Evolutionary conservation across 768 basidiomycete species (phyloP).

Genomic region (Crucibulum laeve): DNA sequence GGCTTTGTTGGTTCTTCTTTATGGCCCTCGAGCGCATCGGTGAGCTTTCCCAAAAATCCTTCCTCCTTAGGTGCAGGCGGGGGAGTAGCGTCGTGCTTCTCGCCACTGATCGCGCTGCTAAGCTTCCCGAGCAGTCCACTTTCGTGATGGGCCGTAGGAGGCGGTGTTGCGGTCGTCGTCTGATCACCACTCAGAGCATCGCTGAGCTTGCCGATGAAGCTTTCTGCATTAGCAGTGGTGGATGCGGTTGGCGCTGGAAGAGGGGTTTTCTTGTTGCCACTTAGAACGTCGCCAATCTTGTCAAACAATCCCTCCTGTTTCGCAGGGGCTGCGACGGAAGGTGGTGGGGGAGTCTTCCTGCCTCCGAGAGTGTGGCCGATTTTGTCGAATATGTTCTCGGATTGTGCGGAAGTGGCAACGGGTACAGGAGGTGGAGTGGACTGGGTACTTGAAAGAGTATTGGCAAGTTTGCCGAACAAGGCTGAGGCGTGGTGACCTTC

Average conservation of each 20-base stretch:
- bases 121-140: no score
- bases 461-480: no score
- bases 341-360: not conserved
- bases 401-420: not conserved
- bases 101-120: no score
- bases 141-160: no score
- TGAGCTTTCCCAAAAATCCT: conserved; percentile 11
- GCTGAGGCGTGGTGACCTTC: no score
- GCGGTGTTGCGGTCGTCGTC: no score
- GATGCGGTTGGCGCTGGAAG: not conserved
- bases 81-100: no score
- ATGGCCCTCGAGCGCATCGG: conserved; percentile 5
- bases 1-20: conserved; percentile 10
- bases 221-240: not conserved
- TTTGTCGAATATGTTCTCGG: not conserved
- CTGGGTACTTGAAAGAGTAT: no score
- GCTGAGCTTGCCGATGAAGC: conserved; percentile 5
- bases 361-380: not conserved
- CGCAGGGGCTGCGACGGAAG: not conserved
- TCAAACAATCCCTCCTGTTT: not conserved
- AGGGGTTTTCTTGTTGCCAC: not conserved
- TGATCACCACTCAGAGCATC: conserved; percentile 5
- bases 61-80: conserved; percentile 1
- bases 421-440: not conserved
- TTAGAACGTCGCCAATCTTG: not conserved